phyloP scores from a whole-genome alignment of 257 asterid genomes.

The Gentiana dahurica region DNA sequence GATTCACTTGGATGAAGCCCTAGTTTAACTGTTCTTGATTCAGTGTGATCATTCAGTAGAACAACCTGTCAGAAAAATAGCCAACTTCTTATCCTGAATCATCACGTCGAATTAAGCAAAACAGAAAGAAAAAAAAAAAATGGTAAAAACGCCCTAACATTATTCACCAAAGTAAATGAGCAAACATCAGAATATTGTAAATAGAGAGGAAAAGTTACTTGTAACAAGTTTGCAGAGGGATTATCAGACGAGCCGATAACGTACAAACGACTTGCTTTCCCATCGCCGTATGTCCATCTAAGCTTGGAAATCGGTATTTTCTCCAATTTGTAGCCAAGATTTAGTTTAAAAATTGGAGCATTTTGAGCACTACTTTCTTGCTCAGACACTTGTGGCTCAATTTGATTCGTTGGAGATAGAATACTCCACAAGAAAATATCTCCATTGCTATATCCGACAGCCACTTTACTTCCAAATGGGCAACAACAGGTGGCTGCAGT shows the following conservation, averaged over 20 bases:
- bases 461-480: conserved; percentile 66
- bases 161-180: neutral
- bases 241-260: conserved; percentile 59
- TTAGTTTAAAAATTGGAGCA: conserved; percentile 58
- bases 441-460: conserved; percentile 79
- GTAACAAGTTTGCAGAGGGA: conserved; percentile 48
- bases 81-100: neutral
- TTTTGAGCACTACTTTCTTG: conserved; percentile 32
- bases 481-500: conserved; percentile 94
- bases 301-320: conserved; percentile 64
- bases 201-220: conserved; percentile 30
- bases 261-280: conserved; percentile 74
- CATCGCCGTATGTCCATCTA: conserved; percentile 61
- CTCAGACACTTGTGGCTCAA: conserved; percentile 23
- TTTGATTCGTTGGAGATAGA: conserved; percentile 33
- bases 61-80: conserved; percentile 55
- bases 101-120: neutral
- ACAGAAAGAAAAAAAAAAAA: neutral
- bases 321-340: conserved; percentile 79
- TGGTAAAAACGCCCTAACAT: neutral
- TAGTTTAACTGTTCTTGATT: conserved; percentile 67
- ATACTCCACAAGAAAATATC: conserved; percentile 73
- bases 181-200: neutral
- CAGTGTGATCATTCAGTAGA: conserved; percentile 64
- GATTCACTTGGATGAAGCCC: conserved; percentile 62